A percentile compares a stretch with the other conserved stretches of the same genome.
phyloP scores from a whole-genome alignment of 441 rosid species.

The Hura crepitans region DNA sequence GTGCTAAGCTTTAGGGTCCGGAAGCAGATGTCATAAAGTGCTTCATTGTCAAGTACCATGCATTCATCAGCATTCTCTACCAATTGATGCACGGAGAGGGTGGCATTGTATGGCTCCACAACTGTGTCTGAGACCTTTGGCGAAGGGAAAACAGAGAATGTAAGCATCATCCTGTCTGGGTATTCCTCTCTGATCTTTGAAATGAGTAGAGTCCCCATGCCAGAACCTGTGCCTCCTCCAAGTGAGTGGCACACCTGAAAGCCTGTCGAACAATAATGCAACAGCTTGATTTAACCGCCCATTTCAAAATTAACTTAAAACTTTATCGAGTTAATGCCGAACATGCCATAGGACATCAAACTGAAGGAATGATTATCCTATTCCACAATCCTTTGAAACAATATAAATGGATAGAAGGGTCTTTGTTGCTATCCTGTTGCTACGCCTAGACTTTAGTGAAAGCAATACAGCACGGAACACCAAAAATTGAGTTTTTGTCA shows the following conservation, averaged over 20 bases:
- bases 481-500: neutral
- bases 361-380: neutral
- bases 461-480: neutral
- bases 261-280: constrained; percentile 39
- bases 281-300: constrained; percentile 13
- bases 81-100: constrained; percentile 88
- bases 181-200: constrained; percentile 79
- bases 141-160: constrained; percentile 92
- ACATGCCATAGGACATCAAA: neutral
- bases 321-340: neutral
- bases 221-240: constrained; percentile 95
- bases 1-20: constrained; percentile 66
- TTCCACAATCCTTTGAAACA: neutral
- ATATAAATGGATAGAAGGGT: neutral
- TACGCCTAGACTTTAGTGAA: neutral
- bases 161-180: constrained; percentile 88
- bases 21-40: constrained; percentile 93
- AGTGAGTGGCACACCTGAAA: constrained; percentile 92
- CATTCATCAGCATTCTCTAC: constrained; percentile 93
- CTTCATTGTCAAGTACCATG: constrained; percentile 91
- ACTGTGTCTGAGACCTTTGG: constrained; percentile 97
- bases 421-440: neutral
- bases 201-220: constrained; percentile 87
- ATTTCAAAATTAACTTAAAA: neutral
- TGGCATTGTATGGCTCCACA: constrained; percentile 93